These are phyloP conservation scores for Trichosporon coremiiforme DNA, from an alignment of 1,284 basidiomycete species.

Conservation along the genomic window DNA sequence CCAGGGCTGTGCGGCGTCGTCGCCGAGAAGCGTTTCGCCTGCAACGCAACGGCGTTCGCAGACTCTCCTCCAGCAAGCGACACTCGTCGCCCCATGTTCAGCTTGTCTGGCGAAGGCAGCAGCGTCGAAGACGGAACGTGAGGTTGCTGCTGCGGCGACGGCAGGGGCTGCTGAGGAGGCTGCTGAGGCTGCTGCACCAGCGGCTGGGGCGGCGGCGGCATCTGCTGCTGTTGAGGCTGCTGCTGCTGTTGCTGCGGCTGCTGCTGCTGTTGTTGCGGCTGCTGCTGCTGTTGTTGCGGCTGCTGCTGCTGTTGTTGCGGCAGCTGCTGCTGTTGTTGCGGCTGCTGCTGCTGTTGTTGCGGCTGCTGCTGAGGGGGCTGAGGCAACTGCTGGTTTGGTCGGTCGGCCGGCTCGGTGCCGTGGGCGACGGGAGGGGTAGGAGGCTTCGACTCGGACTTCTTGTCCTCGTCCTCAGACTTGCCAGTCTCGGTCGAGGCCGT, in stretches of 20 bases:
- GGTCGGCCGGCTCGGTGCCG: background rate
- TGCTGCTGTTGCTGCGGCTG: background rate
- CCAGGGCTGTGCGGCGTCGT: slow-evolving; percentile 30
- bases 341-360: background rate
- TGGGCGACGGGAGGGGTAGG: slow-evolving; percentile 6
- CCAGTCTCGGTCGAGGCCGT: slow-evolving; percentile 1
- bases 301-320: background rate
- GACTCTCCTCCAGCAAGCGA: slow-evolving; percentile 46
- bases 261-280: background rate
- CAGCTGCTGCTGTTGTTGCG: background rate
- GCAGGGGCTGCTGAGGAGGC: background rate
- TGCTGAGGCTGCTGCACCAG: background rate
- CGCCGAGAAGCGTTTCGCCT: slow-evolving; percentile 6
- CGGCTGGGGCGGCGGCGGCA: too few relatives aligned
- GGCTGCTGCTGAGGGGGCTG: background rate
- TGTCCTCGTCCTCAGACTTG: background rate
- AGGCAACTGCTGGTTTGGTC: background rate
- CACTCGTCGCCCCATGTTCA: slow-evolving; percentile 44
- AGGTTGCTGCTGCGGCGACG: background rate
- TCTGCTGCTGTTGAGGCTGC: background rate
- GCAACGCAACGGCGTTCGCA: slow-evolving; percentile 11
- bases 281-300: too few relatives aligned
- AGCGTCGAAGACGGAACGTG: background rate
- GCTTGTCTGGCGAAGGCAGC: slow-evolving; percentile 28
- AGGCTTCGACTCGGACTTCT: slow-evolving; percentile 5